Conservation (phyloP, 805 yeast species). For the Lipomyces spencermartinsiae region DNA sequence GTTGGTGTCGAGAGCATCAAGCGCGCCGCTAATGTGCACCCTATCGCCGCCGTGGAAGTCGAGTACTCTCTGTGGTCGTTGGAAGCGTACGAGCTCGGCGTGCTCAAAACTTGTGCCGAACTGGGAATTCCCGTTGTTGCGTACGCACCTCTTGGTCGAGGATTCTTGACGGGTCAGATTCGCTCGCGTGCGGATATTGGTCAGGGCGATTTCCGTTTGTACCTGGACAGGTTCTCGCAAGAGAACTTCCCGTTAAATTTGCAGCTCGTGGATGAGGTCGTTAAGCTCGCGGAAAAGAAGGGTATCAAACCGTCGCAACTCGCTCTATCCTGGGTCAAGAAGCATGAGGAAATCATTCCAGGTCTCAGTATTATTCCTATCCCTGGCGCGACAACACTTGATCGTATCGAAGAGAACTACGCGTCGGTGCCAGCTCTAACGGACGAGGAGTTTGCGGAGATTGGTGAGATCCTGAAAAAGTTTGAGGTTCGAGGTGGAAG, state of each 20-base stretch:
- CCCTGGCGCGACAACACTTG: constrained; percentile 71
- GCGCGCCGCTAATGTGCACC: constrained; percentile 60
- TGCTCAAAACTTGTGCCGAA: constrained; percentile 64
- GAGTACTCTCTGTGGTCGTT: constrained; percentile 77
- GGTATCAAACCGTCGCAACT: constrained; percentile 68
- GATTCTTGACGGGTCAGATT: constrained; percentile 70
- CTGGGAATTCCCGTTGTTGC: constrained; percentile 70
- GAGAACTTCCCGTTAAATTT: constrained; percentile 64
- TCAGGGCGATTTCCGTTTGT: constrained; percentile 60
- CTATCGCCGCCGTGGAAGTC: constrained; percentile 73
- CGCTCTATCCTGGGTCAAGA: constrained; percentile 69
- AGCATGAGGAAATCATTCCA: constrained; percentile 47
- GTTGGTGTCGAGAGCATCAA: constrained; percentile 65
- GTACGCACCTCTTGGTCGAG: constrained; percentile 85
- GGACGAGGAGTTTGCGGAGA: constrained; percentile 61
- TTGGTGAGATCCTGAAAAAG: constrained; percentile 54
- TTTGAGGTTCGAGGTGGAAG: constrained; percentile 63
- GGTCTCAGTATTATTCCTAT: constrained; percentile 72
- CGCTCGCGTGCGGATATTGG: constrained; percentile 56
- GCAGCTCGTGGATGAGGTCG: constrained; percentile 55
- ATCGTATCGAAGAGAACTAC: constrained; percentile 67
- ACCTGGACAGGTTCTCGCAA: constrained; percentile 62
- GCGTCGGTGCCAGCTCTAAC: constrained; percentile 51
- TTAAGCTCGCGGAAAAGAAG: constrained; percentile 55
- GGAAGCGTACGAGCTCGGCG: constrained; percentile 66